These are phyloP conservation scores for Quillaja saponaria DNA, from an alignment of 306 rosid genomes.

Conservation along the genomic window DNA sequence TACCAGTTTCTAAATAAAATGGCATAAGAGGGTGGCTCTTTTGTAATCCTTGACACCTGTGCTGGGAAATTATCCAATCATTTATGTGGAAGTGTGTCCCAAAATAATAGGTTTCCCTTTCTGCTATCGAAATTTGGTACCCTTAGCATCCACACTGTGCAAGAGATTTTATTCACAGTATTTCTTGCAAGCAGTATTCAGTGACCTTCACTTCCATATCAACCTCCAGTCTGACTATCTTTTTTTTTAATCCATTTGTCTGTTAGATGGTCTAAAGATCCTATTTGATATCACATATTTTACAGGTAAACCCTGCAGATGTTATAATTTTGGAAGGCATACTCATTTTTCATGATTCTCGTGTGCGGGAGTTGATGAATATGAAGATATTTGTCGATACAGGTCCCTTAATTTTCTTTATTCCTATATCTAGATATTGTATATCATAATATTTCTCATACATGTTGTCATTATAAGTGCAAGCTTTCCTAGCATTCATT, in stretches of 20 bases:
- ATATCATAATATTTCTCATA: too few relatives aligned
- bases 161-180: too few relatives aligned
- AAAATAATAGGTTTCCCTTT: too few relatives aligned
- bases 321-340: conserved; percentile 97
- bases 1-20: not conserved
- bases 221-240: too few relatives aligned
- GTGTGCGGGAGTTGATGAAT: conserved; percentile 87
- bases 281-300: conserved; percentile 4
- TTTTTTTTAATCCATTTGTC: too few relatives aligned
- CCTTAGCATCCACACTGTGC: too few relatives aligned
- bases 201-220: too few relatives aligned
- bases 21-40: not conserved
- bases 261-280: not conserved
- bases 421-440: conserved; percentile 8
- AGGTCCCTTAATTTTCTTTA: conserved; percentile 63
- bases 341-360: conserved; percentile 93
- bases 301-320: conserved; percentile 91
- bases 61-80: too few relatives aligned
- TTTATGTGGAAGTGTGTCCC: too few relatives aligned
- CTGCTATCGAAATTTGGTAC: too few relatives aligned
- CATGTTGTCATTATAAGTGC: not conserved
- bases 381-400: conserved; percentile 99
- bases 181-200: too few relatives aligned
- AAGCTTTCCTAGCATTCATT: conserved; percentile 11
- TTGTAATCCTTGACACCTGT: not conserved